Evolutionary conservation across 768 basidiomycete species (phyloP).

Genomic region (Austroboletus eburneus): DNA sequence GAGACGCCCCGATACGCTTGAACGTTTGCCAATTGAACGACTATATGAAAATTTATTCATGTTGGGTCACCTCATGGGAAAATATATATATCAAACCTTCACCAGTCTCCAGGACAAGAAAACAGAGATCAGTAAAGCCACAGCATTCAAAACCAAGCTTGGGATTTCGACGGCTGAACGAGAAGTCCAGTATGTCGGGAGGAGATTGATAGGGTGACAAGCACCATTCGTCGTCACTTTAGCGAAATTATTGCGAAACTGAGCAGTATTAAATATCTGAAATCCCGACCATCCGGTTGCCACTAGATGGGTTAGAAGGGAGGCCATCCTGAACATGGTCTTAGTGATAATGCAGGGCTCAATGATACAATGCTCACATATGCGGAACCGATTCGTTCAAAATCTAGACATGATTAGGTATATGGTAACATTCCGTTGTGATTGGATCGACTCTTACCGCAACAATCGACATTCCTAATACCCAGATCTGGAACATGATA

Average conservation of each 20-base stretch:
- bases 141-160: slow-evolving; percentile 57
- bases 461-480: slow-evolving; percentile 71
- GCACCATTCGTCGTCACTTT: slow-evolving; percentile 60
- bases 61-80: background rate
- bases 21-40: slow-evolving; percentile 85
- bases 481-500: slow-evolving; percentile 77
- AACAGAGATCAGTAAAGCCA: slow-evolving; percentile 54
- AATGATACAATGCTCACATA: slow-evolving; percentile 32
- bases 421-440: slow-evolving; percentile 21
- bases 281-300: slow-evolving; percentile 71
- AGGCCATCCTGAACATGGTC: slow-evolving; percentile 43
- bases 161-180: slow-evolving; percentile 60
- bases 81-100: slow-evolving; percentile 50
- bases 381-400: slow-evolving; percentile 81
- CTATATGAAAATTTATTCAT: too few relatives aligned
- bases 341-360: background rate
- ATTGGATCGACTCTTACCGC: slow-evolving; percentile 34
- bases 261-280: slow-evolving; percentile 57
- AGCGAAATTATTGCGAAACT: slow-evolving; percentile 54
- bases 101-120: slow-evolving; percentile 71
- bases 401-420: slow-evolving; percentile 19
- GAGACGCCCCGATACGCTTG: slow-evolving; percentile 77
- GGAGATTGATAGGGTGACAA: slow-evolving; percentile 50
- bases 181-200: slow-evolving; percentile 62
- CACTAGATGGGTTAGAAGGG: slow-evolving; percentile 67